A percentile compares a stretch with the other conserved stretches of the same genome.
phyloP scores from a whole-genome alignment of 2,329 filamentous ascomycete genomes.

The Salinomyces thailandicus region DNA sequence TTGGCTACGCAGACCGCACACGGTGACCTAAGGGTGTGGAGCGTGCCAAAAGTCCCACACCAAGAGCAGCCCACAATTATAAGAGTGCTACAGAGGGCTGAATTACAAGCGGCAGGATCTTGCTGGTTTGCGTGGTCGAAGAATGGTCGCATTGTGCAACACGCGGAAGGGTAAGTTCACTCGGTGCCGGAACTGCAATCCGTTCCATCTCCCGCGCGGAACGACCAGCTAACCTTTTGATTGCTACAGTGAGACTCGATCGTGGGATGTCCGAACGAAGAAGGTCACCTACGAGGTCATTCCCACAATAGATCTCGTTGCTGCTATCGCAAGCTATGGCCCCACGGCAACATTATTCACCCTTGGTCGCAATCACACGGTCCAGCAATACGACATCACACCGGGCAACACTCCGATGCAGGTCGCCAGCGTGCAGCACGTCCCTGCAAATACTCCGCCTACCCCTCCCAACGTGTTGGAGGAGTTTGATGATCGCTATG shows the following conservation, averaged over 20 bases:
- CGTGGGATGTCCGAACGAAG: slow-evolving; percentile 98
- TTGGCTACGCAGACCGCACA: slow-evolving; percentile 84
- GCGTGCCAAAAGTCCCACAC: slow-evolving; percentile 70
- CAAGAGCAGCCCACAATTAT: slow-evolving; percentile 74
- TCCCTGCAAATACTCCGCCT: slow-evolving; percentile 65
- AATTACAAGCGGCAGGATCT: slow-evolving; percentile 60
- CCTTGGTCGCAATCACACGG: slow-evolving; percentile 72
- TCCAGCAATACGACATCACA: slow-evolving; percentile 92
- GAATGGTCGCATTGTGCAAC: slow-evolving; percentile 91
- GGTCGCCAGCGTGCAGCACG: slow-evolving; percentile 79
- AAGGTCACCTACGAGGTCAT: slow-evolving; percentile 84
- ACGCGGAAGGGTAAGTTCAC: slow-evolving; percentile 70
- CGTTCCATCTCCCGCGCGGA: not conserved
- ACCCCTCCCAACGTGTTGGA: slow-evolving; percentile 74
- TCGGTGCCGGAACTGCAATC: no score
- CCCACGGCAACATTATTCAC: slow-evolving; percentile 89
- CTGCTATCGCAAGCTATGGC: slow-evolving; percentile 77
- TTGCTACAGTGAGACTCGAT: slow-evolving; percentile 65
- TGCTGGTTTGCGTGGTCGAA: slow-evolving; percentile 99
- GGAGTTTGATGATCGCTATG: slow-evolving; percentile 46
- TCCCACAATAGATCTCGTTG: slow-evolving; percentile 70
- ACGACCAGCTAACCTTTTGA: slow-evolving; percentile 1
- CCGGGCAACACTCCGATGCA: slow-evolving; percentile 56
- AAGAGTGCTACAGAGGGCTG: slow-evolving; percentile 69
- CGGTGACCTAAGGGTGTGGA: slow-evolving; percentile 92